Conservation (phyloP, 2,329 filamentous ascomycete species). For the Diplodia corticola region DNA sequence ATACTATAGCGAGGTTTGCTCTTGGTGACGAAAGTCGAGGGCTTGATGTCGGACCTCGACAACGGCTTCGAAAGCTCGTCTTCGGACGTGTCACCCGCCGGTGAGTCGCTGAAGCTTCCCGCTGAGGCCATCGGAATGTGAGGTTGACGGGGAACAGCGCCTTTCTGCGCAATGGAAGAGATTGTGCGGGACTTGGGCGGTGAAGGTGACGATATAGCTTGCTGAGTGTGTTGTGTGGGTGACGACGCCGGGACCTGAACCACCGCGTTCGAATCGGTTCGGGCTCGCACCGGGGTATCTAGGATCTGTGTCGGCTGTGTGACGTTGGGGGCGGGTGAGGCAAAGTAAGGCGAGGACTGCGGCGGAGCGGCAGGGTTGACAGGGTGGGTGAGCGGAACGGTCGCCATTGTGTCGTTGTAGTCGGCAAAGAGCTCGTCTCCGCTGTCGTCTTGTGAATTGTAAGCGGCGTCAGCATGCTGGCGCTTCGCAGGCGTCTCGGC, state of each 20-base stretch:
- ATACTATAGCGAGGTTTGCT: constrained; percentile 23
- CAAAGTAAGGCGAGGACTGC: not conserved
- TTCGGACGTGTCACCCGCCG: constrained; percentile 42
- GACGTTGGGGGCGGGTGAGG: not conserved
- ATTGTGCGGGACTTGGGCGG: constrained; percentile 33
- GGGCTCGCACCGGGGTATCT: constrained; percentile 41
- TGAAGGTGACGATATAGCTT: constrained; percentile 46
- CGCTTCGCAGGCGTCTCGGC: constrained; percentile 1
- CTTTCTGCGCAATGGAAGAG: constrained; percentile 40
- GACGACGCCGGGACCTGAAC: constrained; percentile 91
- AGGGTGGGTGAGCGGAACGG: constrained; percentile 31
- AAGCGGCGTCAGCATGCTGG: not conserved
- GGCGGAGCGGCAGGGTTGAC: not conserved
- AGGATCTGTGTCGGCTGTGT: constrained; percentile 65
- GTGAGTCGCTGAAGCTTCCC: constrained; percentile 41
- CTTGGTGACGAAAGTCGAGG: constrained; percentile 54
- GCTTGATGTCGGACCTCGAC: constrained; percentile 60
- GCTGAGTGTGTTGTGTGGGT: constrained; percentile 50
- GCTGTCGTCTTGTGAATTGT: constrained; percentile 44
- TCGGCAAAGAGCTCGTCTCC: constrained; percentile 53
- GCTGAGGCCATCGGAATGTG: constrained; percentile 58
- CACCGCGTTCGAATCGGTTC: constrained; percentile 38
- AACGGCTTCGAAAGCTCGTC: constrained; percentile 49
- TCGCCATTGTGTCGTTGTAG: constrained; percentile 53
- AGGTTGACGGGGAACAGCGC: not conserved